Evolutionary conservation across 441 rosid genomes (phyloP), one percentile per base, ranked within the genome.

Genomic region (Gossypium trilobum): DNA sequence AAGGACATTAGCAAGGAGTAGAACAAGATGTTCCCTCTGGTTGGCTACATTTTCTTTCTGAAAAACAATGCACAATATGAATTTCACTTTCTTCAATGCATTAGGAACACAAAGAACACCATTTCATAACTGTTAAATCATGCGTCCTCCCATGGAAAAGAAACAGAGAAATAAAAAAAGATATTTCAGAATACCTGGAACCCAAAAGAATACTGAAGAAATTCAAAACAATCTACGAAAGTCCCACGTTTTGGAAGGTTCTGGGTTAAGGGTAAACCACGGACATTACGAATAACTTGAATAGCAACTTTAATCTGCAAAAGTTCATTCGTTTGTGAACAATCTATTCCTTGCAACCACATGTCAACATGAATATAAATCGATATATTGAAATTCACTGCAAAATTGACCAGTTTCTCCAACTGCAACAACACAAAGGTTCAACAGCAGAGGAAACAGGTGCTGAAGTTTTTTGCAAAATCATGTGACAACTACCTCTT

Each of bases 11-110:
- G 97, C 94, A 58, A 95, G 87, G 46, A 95, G 97, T 76, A 95
- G 88, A 79, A 92, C 83, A 68, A 95, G 78, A 87, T 95, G 95
- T 84, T 95, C 99, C 85, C 97, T 87, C 81, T 95, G 99, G 76
- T 95, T 95, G 70, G 95, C 84, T 33, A 89, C 91, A 84, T 87
- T 95, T 76, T 97, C 99, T 80, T 82, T 80, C 99, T 94, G 91
- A 68, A 23, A 60, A 57, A 79, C 58, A 54, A 17, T 39, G 54
- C 11, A 72, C 61, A 61, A 69, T 6, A 71, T 20, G 66, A 69
- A 56, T 57, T 36, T 51, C 14, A 61, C 31, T 4, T 29, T 64
- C 14, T 33, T 75, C 48, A 46, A 61, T 60, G 74, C 29, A 29
- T 55, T 56, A 58, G 31, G 52, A 67, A 61, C 62, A 68, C 54